Base-by-base conservation (phyloP, 2,329 filamentous ascomycete species). In the Colletotrichum chlorophyti region DNA sequence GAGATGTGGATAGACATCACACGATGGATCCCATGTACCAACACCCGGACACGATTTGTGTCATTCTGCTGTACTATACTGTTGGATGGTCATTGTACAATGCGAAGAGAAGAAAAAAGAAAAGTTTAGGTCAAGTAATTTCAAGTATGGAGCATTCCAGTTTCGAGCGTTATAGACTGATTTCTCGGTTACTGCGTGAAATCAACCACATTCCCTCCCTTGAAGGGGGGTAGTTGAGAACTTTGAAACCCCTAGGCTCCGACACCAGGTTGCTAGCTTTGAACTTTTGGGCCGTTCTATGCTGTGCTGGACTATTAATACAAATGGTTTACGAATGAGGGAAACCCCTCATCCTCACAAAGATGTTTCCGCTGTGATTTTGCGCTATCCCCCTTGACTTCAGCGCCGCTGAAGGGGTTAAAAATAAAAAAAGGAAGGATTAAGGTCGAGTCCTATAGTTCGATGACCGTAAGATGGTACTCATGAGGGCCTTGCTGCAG, bases 271-370 rank as follows among this genome's bases (percentile, higher is more conserved):
- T 61, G 15, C 43, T 38, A 27, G 37, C 38, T 48, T 35, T 41
- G 52, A 57, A 60, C 57, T 60, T 51, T 58, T 58, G 40, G 26
- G 12, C 47, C 41, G 45, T 45, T 60, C 66, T 69, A 69, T 70
- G 58, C 49, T 35, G 57, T 63, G 50, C 31, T 55, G 60, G 55
- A 60, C 49, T 72, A 71, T 69, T 69, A 67, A 70, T 70, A 71
- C 69, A 72, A 58, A 66, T 58, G 24, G 2, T 29, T 21, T 11
- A n/a, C 8, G 15, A 57, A 62, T 64, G 26, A 55, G 34, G 17
- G 24, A 51, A 17, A 29, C 37, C 47, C 48, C 8, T 8, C 32
- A 19, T n/a, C 8, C 27, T 34, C 21, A 17, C 34, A 43, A 54
- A 51, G 23, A 58, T 26, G 35, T 54, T 31, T 48, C 41, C 50